A percentile compares a stretch with the other conserved stretches of the same genome.
phyloP scores from a whole-genome alignment of 371 early-diverging fungal species.

The Smittium culicis region DNA sequence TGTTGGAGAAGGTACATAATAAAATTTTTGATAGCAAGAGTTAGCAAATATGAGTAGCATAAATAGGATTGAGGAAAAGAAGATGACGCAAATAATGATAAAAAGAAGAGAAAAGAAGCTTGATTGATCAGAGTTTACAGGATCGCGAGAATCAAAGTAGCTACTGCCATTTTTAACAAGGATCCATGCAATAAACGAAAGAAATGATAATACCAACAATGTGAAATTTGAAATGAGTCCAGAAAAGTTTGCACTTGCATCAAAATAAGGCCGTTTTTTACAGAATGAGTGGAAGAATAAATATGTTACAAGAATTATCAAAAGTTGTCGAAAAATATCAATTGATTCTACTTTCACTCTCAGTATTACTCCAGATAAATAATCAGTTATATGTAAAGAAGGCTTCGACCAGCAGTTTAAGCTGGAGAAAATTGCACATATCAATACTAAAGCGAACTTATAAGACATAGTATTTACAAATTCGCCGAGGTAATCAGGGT shows the following conservation, averaged over 20 bases:
- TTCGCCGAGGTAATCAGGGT: conserved; percentile 35
- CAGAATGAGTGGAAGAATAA: conserved; percentile 23
- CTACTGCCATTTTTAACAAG: background rate
- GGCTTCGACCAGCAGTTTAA: conserved; percentile 37
- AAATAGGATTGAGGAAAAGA: background rate
- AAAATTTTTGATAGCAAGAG: background rate
- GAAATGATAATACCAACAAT: background rate
- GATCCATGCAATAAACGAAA: background rate
- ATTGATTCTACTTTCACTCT: conserved; percentile 21
- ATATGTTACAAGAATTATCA: conserved; percentile 30
- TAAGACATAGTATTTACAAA: conserved; percentile 36
- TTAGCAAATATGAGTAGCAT: too few species aligned
- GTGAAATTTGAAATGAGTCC: conserved; percentile 14
- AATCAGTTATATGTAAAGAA: background rate
- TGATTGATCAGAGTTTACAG: background rate
- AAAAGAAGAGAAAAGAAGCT: background rate
- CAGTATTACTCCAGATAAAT: background rate
- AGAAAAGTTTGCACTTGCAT: conserved; percentile 27
- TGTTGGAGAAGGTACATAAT: background rate
- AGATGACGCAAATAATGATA: background rate
- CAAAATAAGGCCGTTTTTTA: conserved; percentile 30
- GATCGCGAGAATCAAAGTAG: background rate
- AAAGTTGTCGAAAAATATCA: conserved; percentile 31
- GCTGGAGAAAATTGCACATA: conserved; percentile 34
- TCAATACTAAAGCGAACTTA: conserved; percentile 35